A percentile compares a stretch with the other conserved stretches of the same genome.
Evolutionary conservation across 139 green algal species (phyloP).

Genomic region (Pleodorina starrii): DNA sequence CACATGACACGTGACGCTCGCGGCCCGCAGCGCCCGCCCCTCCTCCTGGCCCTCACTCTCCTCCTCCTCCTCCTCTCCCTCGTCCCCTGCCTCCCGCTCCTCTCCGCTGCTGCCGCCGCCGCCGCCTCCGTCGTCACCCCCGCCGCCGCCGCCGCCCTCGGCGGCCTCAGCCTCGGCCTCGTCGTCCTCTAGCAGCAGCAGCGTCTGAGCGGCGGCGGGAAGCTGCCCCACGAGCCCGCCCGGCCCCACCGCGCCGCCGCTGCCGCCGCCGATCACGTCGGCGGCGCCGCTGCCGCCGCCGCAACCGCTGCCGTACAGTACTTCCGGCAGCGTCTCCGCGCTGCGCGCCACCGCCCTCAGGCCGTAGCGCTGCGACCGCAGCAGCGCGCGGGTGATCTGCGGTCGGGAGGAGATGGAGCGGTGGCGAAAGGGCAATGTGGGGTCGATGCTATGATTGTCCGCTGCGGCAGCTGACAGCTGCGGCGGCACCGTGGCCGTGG

Average conservation of each 20-base stretch:
- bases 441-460: no score
- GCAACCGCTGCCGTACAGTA: conserved; percentile 2
- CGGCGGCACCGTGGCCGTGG: no score
- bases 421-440: no score
- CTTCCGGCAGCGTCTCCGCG: conserved; percentile 19
- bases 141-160: not conserved
- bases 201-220: not conserved
- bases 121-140: not conserved
- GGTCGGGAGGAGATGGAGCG: no score
- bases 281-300: not conserved
- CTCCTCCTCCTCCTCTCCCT: not conserved
- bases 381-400: conserved; percentile 17
- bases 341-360: not conserved
- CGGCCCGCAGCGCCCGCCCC: conserved; percentile 11
- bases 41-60: not conserved
- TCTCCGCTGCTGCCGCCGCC: not conserved
- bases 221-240: not conserved
- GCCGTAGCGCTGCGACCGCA: conserved; percentile 40
- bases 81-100: not conserved
- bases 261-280: not conserved
- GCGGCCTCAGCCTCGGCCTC: not conserved
- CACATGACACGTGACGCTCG: not conserved
- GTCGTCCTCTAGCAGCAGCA: not conserved
- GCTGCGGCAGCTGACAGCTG: no score
- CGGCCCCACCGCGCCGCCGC: not conserved